Conservation (phyloP, 306 rosid genomes). For the Rubus parviflorus region DNA sequence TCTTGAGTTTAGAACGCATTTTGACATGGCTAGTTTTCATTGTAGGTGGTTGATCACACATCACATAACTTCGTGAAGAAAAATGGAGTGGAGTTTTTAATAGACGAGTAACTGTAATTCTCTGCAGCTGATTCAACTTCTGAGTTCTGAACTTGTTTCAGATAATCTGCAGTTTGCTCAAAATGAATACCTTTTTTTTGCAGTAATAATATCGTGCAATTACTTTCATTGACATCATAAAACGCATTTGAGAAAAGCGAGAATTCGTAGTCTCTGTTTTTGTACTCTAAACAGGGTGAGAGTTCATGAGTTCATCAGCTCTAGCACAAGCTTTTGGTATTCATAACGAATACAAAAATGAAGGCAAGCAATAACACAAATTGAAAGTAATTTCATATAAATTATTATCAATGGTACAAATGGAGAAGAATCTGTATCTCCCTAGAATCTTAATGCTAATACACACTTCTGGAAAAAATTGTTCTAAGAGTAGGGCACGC, state of each 20-base stretch:
- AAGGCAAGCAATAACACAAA: background rate
- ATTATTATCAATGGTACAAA: background rate
- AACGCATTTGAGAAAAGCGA: background rate
- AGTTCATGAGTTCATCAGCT: background rate
- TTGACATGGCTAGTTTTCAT: background rate
- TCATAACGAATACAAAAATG: no score
- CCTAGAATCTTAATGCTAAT: background rate
- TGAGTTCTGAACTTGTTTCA: background rate
- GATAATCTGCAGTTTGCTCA: background rate
- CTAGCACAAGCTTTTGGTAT: background rate
- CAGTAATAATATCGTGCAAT: background rate
- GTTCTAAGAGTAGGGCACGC: background rate
- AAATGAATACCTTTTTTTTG: background rate
- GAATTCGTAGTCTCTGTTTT: background rate
- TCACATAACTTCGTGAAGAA: constrained; percentile 46
- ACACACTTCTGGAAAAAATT: background rate
- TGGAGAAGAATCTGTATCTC: background rate
- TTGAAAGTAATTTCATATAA: background rate
- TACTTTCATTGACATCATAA: background rate
- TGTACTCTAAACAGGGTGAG: background rate
- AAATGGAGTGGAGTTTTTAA: constrained; percentile 48
- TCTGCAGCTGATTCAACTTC: background rate
- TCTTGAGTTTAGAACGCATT: background rate
- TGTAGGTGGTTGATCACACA: constrained; percentile 72
- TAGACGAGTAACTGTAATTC: constrained; percentile 37